These are phyloP conservation scores for Strigomonas oncopelti DNA, from an alignment of 208 protist genomes.

Conservation along the genomic window DNA sequence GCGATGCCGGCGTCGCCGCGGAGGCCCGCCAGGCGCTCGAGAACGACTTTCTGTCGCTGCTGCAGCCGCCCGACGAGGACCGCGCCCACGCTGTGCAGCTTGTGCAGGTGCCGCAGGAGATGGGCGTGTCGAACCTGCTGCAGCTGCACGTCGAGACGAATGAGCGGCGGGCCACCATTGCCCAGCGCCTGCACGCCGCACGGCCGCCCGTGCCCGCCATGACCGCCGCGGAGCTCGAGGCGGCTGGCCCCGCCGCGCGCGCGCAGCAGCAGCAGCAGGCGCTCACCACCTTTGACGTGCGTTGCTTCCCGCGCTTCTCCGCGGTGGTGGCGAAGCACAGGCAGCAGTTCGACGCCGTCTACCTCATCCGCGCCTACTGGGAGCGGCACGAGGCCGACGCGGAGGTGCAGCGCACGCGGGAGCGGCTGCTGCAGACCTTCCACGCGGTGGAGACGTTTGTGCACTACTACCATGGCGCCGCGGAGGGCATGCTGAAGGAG, in stretches of 20 bases:
- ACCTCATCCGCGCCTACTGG: slow-evolving; percentile 39
- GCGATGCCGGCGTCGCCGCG: slow-evolving; percentile 18
- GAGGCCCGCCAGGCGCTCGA: slow-evolving; percentile 41
- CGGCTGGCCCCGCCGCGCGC: slow-evolving; percentile 17
- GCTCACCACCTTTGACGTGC: slow-evolving; percentile 20
- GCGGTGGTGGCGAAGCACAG: slow-evolving; percentile 27
- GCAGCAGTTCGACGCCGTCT: slow-evolving; percentile 32
- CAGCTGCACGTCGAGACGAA: slow-evolving; percentile 71
- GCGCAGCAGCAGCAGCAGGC: slow-evolving; percentile 13
- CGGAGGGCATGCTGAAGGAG: slow-evolving; percentile 49
- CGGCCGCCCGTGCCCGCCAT: slow-evolving; percentile 16
- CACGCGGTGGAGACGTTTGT: slow-evolving; percentile 41
- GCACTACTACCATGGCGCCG: slow-evolving; percentile 73
- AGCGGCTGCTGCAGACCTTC: slow-evolving; percentile 39
- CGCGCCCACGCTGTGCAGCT: slow-evolving; percentile 23
- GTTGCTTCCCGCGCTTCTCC: slow-evolving; percentile 44
- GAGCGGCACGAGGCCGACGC: slow-evolving; percentile 13
- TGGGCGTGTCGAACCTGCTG: slow-evolving; percentile 44
- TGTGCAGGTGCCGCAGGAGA: slow-evolving; percentile 31
- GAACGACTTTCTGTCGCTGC: slow-evolving; percentile 53
- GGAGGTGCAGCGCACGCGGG: slow-evolving; percentile 13
- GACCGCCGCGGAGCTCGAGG: slow-evolving; percentile 17
- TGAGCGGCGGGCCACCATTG: slow-evolving; percentile 47
- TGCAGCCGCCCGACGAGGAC: slow-evolving; percentile 48
- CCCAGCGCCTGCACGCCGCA: slow-evolving; percentile 27